Percentiles rank a stretch among this genome's conserved stretches.
Conservation (phyloP, 2,329 filamentous ascomycete species). For the Colletotrichum caudatum region DNA sequence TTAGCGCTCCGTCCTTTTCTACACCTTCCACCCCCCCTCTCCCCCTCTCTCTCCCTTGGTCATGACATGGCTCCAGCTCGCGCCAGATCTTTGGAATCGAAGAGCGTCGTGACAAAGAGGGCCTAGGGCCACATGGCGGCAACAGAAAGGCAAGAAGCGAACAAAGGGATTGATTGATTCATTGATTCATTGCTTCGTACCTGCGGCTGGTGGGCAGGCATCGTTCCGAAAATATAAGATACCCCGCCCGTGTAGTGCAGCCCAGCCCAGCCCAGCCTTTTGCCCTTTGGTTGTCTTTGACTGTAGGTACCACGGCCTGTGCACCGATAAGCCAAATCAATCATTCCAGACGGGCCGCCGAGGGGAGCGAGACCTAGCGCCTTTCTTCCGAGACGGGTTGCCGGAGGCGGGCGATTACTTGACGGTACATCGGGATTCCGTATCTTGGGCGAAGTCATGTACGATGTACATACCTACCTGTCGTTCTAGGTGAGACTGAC, state of each 20-base stretch:
- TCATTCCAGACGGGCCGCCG: constrained; percentile 12
- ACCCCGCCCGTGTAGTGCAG: neutral
- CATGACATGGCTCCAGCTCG: constrained; percentile 24
- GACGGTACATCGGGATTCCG: neutral
- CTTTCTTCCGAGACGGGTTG: constrained; percentile 4
- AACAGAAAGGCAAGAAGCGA: constrained; percentile 18
- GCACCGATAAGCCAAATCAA: constrained; percentile 15
- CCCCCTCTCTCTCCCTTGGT: constrained; percentile 3
- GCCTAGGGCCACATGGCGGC: constrained; percentile 8
- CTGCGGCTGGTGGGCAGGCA: neutral
- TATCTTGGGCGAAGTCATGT: neutral
- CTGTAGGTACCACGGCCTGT: constrained; percentile 5
- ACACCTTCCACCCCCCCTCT: neutral
- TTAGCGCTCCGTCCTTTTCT: neutral
- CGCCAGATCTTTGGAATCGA: constrained; percentile 28
- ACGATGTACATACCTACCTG: too few relatives aligned
- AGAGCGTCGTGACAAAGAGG: constrained; percentile 35
- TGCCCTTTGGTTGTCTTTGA: neutral
- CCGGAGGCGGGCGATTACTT: constrained; percentile 9
- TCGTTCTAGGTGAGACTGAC: neutral
- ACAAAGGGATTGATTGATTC: constrained; percentile 16
- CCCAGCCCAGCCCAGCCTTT: too few relatives aligned
- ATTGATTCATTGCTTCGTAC: neutral
- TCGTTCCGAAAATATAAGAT: neutral
- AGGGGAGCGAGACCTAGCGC: neutral